Evolutionary conservation across 2,329 filamentous ascomycete genomes (phyloP), one percentile per base, ranked within the genome.

Genomic region (Cryoendolithus antarcticus): DNA sequence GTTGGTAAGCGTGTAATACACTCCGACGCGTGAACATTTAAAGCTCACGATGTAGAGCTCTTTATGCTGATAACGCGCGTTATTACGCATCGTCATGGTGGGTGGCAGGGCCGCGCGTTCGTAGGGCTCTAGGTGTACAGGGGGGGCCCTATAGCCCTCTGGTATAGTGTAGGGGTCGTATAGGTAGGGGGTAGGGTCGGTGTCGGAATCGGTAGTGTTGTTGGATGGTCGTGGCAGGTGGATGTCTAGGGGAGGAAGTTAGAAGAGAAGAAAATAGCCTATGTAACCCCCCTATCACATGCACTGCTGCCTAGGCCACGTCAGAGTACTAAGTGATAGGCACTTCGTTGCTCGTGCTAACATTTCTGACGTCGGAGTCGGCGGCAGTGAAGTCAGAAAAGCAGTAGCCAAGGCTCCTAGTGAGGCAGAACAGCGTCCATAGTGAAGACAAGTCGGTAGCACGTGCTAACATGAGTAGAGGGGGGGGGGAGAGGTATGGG

Each of bases 1-100:
- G 44, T 89, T 88, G 59, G 95, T 88, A 59, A 94, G 88, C 28
- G 95, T 86, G 61, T 94, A 96, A 60, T 95, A 98, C 7, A 96
- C 85, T 55, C 96, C 91, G 30, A 89, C 88, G 45, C 91, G 76
- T 29, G 85, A 86, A 58, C 88, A 95, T 62, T 98, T 98, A 74
- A 98, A 98, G 5, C 89, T 77, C 10, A 98, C 89, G 38, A 98
- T 81, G 59, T 89, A 89, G 6, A 93, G 70, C 6, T 80, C 47
- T 69, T 57, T 86, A 32, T 49, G 48, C 9, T 50, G 53, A 27
- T 60, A 58, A 31, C 57, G 81, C 9, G 41, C 35, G 35, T 35
- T 24, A 11, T 39, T 39, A 76, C 80, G 50, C 75, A 72, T 35
- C 73, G 73, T 30, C 71, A 74, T 53, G 75, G 77, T 27, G 68